Percentiles rank a stretch among this genome's conserved stretches.
Evolutionary conservation across 106 monocot species (phyloP).

Genomic region (Dioscorea alata): DNA sequence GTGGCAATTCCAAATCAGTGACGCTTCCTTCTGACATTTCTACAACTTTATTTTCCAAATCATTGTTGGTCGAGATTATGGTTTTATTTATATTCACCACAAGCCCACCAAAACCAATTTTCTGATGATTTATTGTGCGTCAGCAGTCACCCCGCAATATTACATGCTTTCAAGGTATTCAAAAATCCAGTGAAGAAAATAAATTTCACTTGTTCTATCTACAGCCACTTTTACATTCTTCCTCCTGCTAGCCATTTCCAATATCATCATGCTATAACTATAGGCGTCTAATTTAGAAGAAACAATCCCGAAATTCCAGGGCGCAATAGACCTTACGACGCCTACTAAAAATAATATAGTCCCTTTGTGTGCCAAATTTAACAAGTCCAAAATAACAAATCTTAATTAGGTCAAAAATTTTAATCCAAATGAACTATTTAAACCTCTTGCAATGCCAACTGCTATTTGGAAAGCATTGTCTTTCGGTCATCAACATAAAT

Average conservation of each 20-base stretch:
- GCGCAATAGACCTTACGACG: constrained; percentile 31
- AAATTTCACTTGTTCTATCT: constrained; percentile 13
- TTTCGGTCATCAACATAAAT: constrained; percentile 8
- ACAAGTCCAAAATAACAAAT: constrained; percentile 40
- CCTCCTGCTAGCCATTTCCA: constrained; percentile 36
- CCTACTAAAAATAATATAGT: constrained; percentile 18
- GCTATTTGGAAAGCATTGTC: constrained; percentile 19
- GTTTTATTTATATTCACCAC: constrained; percentile 35
- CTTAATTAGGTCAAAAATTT: constrained; percentile 25
- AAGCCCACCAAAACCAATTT: constrained; percentile 24
- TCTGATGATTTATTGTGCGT: constrained; percentile 11
- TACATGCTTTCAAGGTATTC: constrained; percentile 10
- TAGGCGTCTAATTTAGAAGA: constrained; percentile 38
- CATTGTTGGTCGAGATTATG: constrained; percentile 28
- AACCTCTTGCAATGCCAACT: constrained; percentile 23
- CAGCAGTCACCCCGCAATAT: constrained; percentile 7
- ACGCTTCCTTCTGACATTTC: constrained; percentile 27
- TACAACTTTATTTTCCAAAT: constrained; percentile 23
- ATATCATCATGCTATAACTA: constrained; percentile 39
- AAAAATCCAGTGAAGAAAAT: constrained; percentile 31
- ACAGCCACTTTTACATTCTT: constrained; percentile 4
- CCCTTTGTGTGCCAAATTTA: constrained; percentile 17
- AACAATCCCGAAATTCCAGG: constrained; percentile 19
- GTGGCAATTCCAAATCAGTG: background rate
- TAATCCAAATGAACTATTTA: constrained; percentile 38